Evolutionary conservation across 2,329 filamentous ascomycete genomes (phyloP).

Genomic region (Pleochaeta shiraiana): DNA sequence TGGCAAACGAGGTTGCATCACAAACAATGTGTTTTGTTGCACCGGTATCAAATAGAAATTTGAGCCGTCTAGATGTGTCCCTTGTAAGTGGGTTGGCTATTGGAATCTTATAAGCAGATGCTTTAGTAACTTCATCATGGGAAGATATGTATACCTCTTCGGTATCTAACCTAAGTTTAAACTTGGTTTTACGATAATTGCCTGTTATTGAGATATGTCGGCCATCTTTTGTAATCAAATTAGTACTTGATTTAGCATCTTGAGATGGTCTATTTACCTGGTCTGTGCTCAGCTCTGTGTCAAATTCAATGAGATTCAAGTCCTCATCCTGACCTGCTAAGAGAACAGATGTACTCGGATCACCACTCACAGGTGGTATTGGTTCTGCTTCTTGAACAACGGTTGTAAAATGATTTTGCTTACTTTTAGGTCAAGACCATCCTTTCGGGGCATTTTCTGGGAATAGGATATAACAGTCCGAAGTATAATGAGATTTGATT

Average conservation of each 20-base stretch:
- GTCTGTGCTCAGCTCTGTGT: neutral
- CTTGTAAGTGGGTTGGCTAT: neutral
- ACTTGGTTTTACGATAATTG: no score
- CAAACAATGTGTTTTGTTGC: neutral
- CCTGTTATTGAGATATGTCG: no score
- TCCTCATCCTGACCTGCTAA: neutral
- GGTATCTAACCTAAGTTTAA: no score
- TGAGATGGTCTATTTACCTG: no score
- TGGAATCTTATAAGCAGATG: neutral
- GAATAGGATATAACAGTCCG: neutral
- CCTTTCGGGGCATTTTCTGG: neutral
- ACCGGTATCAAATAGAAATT: neutral
- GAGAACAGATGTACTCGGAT: neutral
- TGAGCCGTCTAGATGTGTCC: neutral
- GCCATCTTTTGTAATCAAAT: no score
- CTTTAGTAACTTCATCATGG: neutral
- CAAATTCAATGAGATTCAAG: neutral
- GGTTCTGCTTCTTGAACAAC: neutral
- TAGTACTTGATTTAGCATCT: no score
- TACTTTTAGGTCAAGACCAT: neutral
- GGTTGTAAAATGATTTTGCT: neutral
- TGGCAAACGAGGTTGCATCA: neutral
- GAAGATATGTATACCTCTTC: neutral
- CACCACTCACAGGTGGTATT: neutral
- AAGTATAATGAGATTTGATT: neutral